phyloP scores from a whole-genome alignment of 768 basidiomycete species.

The Suillus tomentosus region DNA sequence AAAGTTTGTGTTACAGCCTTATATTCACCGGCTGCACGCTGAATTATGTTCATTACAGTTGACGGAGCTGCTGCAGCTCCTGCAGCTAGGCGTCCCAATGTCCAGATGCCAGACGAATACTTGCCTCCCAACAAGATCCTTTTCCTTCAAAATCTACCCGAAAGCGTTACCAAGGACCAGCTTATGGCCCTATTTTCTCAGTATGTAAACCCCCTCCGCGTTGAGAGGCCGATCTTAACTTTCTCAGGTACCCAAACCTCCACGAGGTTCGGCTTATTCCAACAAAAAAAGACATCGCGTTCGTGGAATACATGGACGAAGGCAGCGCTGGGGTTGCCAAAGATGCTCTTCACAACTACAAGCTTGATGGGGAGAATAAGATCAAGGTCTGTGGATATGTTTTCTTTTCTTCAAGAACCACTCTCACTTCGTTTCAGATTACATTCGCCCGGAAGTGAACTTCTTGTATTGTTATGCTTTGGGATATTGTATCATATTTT shows the following conservation, averaged over 20 bases:
- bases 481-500: slow-evolving; percentile 33
- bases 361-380: slow-evolving; percentile 96
- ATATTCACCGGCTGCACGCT: slow-evolving; percentile 10
- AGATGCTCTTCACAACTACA: slow-evolving; percentile 97
- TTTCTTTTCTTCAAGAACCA: slow-evolving; percentile 1
- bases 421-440: slow-evolving; percentile 45
- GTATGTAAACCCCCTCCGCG: slow-evolving; percentile 46
- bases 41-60: slow-evolving; percentile 42
- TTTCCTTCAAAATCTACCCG: slow-evolving; percentile 96
- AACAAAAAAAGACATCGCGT: slow-evolving; percentile 95
- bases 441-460: slow-evolving; percentile 73
- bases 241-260: slow-evolving; percentile 83
- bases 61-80: slow-evolving; percentile 69
- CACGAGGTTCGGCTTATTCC: slow-evolving; percentile 99
- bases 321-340: slow-evolving; percentile 87
- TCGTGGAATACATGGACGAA: slow-evolving; percentile 98
- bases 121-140: slow-evolving; percentile 99
- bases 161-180: slow-evolving; percentile 89
- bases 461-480: slow-evolving; percentile 26
- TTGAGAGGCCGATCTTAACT: slow-evolving; percentile 8
- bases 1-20: slow-evolving; percentile 48
- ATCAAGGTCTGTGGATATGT: slow-evolving; percentile 71
- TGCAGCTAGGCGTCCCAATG: slow-evolving; percentile 74
- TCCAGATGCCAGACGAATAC: slow-evolving; percentile 99
- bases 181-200: slow-evolving; percentile 90